Evolutionary conservation across 1,284 basidiomycete species (phyloP).

Genomic region (Ganoderma meredithae): DNA sequence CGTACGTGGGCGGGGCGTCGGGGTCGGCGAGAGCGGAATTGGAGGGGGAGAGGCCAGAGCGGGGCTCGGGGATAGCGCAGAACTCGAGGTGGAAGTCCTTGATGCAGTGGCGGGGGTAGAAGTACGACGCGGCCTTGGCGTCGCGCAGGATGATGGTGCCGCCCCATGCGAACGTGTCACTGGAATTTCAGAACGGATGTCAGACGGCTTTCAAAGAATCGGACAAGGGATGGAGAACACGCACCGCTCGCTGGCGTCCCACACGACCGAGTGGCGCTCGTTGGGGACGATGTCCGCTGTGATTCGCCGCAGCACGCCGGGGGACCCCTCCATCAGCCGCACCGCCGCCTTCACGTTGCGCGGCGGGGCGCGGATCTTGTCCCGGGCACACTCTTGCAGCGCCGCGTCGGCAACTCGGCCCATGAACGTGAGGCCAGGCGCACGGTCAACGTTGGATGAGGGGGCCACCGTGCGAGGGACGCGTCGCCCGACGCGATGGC

Average conservation of each 20-base stretch:
- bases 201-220: background rate
- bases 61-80: constrained; percentile 24
- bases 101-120: constrained; percentile 26
- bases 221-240: background rate
- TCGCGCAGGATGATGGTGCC: constrained; percentile 30
- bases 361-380: constrained; percentile 9
- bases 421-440: background rate
- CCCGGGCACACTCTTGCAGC: constrained; percentile 21
- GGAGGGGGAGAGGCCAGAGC: constrained; percentile 11
- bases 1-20: constrained; percentile 10
- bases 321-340: background rate
- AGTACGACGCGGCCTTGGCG: constrained; percentile 23
- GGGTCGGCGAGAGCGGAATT: background rate
- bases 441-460: constrained; percentile 9
- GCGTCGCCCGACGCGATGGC: constrained; percentile 4
- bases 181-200: background rate
- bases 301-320: constrained; percentile 21
- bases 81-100: constrained; percentile 28
- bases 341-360: background rate
- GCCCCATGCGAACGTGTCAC: constrained; percentile 29
- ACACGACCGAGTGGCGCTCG: constrained; percentile 24
- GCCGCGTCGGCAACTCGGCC: constrained; percentile 14
- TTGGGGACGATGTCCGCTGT: constrained; percentile 21
- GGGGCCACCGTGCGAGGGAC: constrained; percentile 9
- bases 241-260: constrained; percentile 26